Evolutionary conservation across 2,329 filamentous ascomycete genomes (phyloP).

Genomic region (Arachnopeziza araneosa): DNA sequence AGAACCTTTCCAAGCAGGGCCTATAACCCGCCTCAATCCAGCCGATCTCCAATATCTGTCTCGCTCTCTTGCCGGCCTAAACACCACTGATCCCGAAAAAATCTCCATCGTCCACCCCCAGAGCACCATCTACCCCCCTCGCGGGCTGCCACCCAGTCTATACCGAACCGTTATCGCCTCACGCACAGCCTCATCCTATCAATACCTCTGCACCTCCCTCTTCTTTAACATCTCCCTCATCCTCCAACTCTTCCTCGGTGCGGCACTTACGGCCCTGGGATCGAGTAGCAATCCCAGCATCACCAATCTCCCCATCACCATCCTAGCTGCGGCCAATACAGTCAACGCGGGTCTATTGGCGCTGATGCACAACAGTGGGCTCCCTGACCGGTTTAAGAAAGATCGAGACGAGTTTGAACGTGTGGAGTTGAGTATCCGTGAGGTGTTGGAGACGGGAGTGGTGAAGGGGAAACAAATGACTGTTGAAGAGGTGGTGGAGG

Average conservation of each 20-base stretch:
- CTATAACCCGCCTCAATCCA: not conserved
- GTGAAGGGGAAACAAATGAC: conserved; percentile 3
- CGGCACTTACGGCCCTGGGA: conserved; percentile 21
- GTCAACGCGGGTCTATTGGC: conserved; percentile 17
- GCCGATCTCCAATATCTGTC: not conserved
- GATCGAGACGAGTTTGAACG: conserved; percentile 20
- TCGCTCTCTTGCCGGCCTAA: conserved; percentile 1
- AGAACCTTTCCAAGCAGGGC: not conserved
- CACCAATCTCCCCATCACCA: not conserved
- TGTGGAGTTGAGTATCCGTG: conserved; percentile 13
- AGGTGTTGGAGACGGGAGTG: conserved; percentile 11
- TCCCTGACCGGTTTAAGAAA: conserved; percentile 17
- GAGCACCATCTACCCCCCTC: conserved; percentile 15
- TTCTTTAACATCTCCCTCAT: conserved; percentile 19
- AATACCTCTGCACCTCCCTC: conserved; percentile 16
- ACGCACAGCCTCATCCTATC: conserved; percentile 8
- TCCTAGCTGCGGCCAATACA: conserved; percentile 21
- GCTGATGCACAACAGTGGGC: conserved; percentile 18
- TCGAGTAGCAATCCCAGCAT: conserved; percentile 12
- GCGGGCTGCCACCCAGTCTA: conserved; percentile 18
- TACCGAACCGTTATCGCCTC: conserved; percentile 18
- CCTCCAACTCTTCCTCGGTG: conserved; percentile 22
- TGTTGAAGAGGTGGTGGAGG: conserved; percentile 10
- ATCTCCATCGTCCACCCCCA: conserved; percentile 7
- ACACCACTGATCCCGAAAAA: conserved; percentile 1